Conservation (phyloP, 306 rosid species). For the Prunus davidiana region DNA sequence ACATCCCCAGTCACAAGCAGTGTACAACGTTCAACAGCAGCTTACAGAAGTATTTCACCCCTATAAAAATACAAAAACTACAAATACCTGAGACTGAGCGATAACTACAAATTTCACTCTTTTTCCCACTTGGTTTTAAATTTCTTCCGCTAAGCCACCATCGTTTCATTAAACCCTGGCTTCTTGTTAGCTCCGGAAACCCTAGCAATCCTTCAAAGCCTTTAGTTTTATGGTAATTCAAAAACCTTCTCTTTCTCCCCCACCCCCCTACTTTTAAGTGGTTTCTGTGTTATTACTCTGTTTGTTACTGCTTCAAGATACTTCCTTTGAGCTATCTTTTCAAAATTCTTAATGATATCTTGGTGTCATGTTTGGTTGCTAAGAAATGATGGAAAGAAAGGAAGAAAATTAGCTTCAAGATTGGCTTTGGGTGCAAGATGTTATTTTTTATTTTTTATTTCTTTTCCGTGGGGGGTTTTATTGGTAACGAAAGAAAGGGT, state of each 20-base stretch:
- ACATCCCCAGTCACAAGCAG: background rate
- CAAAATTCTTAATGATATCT: background rate
- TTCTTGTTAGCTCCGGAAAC: background rate
- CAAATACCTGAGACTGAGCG: background rate
- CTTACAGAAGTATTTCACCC: background rate
- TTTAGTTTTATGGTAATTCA: slow-evolving; percentile 1
- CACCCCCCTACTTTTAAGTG: background rate
- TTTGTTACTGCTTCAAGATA: slow-evolving; percentile 7
- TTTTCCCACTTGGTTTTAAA: slow-evolving; percentile 11
- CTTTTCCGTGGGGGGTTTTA: background rate
- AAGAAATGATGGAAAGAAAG: background rate
- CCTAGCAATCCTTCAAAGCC: slow-evolving; percentile 1
- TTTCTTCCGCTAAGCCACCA: background rate
- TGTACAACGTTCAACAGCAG: background rate
- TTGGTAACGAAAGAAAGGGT: background rate
- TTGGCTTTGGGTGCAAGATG: background rate
- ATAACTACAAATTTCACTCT: background rate
- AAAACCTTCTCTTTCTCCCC: background rate
- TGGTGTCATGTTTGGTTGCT: background rate
- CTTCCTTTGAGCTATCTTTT: background rate
- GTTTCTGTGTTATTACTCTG: background rate
- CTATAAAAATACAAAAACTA: background rate
- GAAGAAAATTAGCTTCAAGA: background rate
- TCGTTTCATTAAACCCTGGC: slow-evolving; percentile 1
- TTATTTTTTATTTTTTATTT: background rate